Percentiles rank a stretch among this genome's conserved stretches.
Evolutionary conservation across 1,284 basidiomycete genomes (phyloP).

Genomic region (Cryptococcus jaspeensis): DNA sequence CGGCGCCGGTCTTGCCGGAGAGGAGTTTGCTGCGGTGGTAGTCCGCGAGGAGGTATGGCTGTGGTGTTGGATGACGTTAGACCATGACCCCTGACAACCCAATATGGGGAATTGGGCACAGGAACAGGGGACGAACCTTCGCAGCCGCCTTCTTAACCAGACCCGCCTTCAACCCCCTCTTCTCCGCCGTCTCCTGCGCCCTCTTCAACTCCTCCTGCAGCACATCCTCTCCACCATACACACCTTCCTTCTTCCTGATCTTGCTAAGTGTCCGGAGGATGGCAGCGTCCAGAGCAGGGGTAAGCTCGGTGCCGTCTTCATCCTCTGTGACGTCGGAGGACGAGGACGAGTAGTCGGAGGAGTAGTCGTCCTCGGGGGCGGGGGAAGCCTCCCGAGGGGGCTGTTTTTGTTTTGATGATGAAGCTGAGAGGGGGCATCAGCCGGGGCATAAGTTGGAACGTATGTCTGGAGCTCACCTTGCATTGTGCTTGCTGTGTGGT

Average conservation of each 20-base stretch:
- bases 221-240: constrained; percentile 64
- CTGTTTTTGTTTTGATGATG: neutral
- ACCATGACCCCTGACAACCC: neutral
- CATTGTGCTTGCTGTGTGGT: constrained; percentile 3
- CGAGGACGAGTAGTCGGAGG: constrained; percentile 26
- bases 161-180: constrained; percentile 50
- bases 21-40: constrained; percentile 53
- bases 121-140: constrained; percentile 26
- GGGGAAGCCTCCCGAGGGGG: neutral
- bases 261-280: constrained; percentile 86
- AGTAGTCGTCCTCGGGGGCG: neutral
- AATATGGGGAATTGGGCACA: neutral
- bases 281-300: constrained; percentile 89
- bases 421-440: too few species aligned
- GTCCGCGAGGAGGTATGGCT: constrained; percentile 54
- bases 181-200: constrained; percentile 35
- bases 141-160: constrained; percentile 52
- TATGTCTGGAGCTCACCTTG: constrained; percentile 4
- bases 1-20: constrained; percentile 23
- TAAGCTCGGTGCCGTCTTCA: constrained; percentile 92
- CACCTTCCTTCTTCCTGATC: constrained; percentile 79
- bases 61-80: constrained; percentile 3
- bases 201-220: constrained; percentile 65
- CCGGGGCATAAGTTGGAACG: too few species aligned
- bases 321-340: constrained; percentile 76